Conservation (phyloP, 2,329 filamentous ascomycete species). For the Helminthosporium solani region DNA sequence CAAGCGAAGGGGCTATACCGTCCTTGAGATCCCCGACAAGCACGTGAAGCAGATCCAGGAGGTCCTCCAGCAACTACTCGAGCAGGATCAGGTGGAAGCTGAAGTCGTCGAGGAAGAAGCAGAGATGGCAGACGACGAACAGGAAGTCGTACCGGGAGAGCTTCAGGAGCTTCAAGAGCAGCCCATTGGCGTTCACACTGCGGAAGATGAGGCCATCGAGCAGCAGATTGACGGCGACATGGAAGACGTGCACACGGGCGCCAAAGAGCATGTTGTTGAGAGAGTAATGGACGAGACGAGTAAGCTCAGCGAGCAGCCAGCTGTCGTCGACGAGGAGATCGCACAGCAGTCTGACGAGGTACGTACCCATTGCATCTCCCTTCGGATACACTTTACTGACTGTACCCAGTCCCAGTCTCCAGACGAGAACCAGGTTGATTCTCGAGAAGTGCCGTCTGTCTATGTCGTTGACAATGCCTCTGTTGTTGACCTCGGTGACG, state of each 20-base stretch:
- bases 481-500: not conserved
- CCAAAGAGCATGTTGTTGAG: not conserved
- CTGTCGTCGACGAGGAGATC: not conserved
- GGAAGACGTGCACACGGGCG: not conserved
- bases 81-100: slow-evolving; percentile 4
- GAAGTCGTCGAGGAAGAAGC: slow-evolving; percentile 8
- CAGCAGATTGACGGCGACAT: not conserved
- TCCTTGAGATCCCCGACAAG: slow-evolving; percentile 30
- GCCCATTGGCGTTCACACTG: not conserved
- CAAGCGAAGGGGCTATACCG: slow-evolving; percentile 28
- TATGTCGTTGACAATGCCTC: not conserved
- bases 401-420: not conserved
- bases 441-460: not conserved
- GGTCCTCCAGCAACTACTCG: slow-evolving; percentile 13
- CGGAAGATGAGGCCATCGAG: slow-evolving; percentile 2
- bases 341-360: not conserved
- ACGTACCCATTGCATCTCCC: not conserved
- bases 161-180: not conserved
- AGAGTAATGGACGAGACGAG: not conserved
- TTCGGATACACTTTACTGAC: not conserved
- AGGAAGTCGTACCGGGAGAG: slow-evolving; percentile 3
- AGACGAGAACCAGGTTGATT: not conserved
- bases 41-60: slow-evolving; percentile 20
- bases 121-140: slow-evolving; percentile 3
- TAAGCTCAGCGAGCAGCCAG: not conserved